These are phyloP conservation scores for Ambrosia artemisiifolia DNA, from an alignment of 129 eudicot genomes.

Conservation along the genomic window DNA sequence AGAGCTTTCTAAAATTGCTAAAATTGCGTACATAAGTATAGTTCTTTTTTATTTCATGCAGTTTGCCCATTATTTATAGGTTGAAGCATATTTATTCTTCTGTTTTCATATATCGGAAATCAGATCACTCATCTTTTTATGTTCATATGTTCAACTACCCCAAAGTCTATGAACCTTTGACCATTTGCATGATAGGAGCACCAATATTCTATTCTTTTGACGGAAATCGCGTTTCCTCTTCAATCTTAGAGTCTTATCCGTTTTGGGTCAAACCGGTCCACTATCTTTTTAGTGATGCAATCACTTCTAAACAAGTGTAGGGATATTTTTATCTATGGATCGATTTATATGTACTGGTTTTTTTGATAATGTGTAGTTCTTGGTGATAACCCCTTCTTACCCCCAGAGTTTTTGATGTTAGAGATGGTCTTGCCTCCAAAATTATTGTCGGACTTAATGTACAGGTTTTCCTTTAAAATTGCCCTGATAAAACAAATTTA, in stretches of 20 bases:
- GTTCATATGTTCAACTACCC: slow-evolving; percentile 60
- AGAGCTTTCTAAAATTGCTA: slow-evolving; percentile 70
- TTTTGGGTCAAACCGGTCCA: slow-evolving; percentile 92
- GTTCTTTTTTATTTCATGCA: background rate
- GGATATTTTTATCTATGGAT: slow-evolving; percentile 83
- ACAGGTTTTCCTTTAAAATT: slow-evolving; percentile 55
- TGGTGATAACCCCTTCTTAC: slow-evolving; percentile 57
- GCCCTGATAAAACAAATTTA: background rate
- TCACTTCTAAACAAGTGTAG: slow-evolving; percentile 80
- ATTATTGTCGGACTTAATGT: slow-evolving; percentile 91
- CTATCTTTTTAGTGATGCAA: slow-evolving; percentile 77
- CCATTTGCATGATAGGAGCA: slow-evolving; percentile 75
- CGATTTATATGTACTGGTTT: slow-evolving; percentile 94
- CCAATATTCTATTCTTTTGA: slow-evolving; percentile 47
- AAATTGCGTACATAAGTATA: background rate
- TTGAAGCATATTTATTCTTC: background rate
- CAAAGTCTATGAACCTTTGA: slow-evolving; percentile 67
- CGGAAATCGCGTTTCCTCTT: slow-evolving; percentile 42
- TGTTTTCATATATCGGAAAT: slow-evolving; percentile 2
- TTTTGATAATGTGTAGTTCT: slow-evolving; percentile 71
- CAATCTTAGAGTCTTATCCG: slow-evolving; percentile 58
- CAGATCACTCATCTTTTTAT: slow-evolving; percentile 12
- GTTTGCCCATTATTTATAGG: background rate
- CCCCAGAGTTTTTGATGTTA: slow-evolving; percentile 82
- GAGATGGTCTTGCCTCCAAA: slow-evolving; percentile 94